phyloP scores from a whole-genome alignment of 2,329 filamentous ascomycete species.

The Aspergillus japonicus region DNA sequence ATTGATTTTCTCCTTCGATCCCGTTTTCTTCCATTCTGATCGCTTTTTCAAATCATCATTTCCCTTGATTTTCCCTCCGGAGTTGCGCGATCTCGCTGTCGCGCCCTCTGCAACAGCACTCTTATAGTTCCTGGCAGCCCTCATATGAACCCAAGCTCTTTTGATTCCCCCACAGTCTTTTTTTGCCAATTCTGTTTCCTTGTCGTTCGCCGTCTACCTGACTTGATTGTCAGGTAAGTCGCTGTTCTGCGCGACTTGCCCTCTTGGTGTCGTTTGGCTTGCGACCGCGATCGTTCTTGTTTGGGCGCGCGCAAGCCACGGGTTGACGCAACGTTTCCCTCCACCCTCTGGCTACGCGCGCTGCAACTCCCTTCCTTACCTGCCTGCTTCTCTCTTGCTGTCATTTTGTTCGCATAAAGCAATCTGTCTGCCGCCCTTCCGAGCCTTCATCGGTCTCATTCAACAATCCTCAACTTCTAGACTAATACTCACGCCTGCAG shows the following conservation, averaged over 20 bases:
- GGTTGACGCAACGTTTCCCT: conserved; percentile 11
- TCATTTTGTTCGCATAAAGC: conserved; percentile 8
- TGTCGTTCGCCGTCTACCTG: conserved; percentile 12
- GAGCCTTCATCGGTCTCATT: not conserved
- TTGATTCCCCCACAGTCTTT: conserved; percentile 14
- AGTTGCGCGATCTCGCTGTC: conserved; percentile 24
- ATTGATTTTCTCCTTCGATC: conserved; percentile 21
- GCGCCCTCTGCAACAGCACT: conserved; percentile 21
- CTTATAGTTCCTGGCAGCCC: conserved; percentile 21
- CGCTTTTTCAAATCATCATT: conserved; percentile 14
- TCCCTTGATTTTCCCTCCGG: conserved; percentile 25
- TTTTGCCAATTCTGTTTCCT: conserved; percentile 12
- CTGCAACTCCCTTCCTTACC: conserved; percentile 6
- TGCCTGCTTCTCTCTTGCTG: conserved; percentile 13
- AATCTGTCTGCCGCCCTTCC: conserved; percentile 4
- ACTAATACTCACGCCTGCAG: conserved; percentile 15
- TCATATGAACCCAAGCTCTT: conserved; percentile 10
- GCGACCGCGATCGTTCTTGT: conserved; percentile 23
- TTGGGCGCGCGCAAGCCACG: conserved; percentile 21
- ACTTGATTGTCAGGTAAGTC: conserved; percentile 18
- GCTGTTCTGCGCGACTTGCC: conserved; percentile 19
- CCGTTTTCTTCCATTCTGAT: conserved; percentile 12
- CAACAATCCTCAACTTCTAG: conserved; percentile 6
- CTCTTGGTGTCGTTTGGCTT: conserved; percentile 21
- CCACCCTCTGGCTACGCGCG: conserved; percentile 11